A percentile compares a stretch with the other conserved stretches of the same genome.
These are phyloP conservation scores for Mortierella alpina DNA, from an alignment of 192 early-diverging fungal genomes.

Conservation along the genomic window DNA sequence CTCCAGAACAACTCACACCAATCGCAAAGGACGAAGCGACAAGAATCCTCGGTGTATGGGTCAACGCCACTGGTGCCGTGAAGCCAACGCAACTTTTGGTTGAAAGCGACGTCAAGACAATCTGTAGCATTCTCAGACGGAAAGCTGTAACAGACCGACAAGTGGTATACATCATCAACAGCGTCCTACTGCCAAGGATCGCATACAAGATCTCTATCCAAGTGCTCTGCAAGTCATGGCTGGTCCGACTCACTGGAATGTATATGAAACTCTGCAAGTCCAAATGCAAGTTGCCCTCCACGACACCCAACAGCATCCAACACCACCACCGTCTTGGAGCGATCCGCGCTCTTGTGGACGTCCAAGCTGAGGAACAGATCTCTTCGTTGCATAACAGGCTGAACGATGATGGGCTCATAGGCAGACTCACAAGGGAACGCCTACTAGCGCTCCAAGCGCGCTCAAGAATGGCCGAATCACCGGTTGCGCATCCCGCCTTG, in stretches of 20 bases:
- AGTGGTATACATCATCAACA: slow-evolving; percentile 19
- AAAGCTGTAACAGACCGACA: slow-evolving; percentile 26
- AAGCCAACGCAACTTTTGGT: neutral
- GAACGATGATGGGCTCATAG: slow-evolving; percentile 13
- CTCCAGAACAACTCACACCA: neutral
- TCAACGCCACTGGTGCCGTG: slow-evolving; percentile 1
- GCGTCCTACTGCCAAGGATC: slow-evolving; percentile 9
- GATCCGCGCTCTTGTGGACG: slow-evolving; percentile 1
- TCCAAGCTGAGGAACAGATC: slow-evolving; percentile 29
- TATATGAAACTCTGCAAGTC: slow-evolving; percentile 17
- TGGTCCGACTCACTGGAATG: slow-evolving; percentile 5
- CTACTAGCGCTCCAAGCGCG: neutral
- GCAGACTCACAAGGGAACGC: slow-evolving; percentile 4
- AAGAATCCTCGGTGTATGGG: slow-evolving; percentile 20
- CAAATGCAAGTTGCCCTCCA: slow-evolving; percentile 11
- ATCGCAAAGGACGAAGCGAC: slow-evolving; percentile 5
- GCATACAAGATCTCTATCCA: slow-evolving; percentile 6
- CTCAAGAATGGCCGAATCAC: neutral
- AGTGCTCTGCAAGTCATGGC: neutral
- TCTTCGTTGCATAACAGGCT: slow-evolving; percentile 11
- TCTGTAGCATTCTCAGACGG: slow-evolving; percentile 9
- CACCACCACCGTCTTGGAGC: slow-evolving; percentile 9
- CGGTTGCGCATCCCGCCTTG: neutral
- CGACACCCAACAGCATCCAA: slow-evolving; percentile 28
- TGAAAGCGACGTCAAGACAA: slow-evolving; percentile 4